Percentiles rank a stretch among this genome's conserved stretches.
These are phyloP conservation scores for Cryphonectria naterciae DNA, from an alignment of 2,329 filamentous ascomycete genomes.

Conservation along the genomic window DNA sequence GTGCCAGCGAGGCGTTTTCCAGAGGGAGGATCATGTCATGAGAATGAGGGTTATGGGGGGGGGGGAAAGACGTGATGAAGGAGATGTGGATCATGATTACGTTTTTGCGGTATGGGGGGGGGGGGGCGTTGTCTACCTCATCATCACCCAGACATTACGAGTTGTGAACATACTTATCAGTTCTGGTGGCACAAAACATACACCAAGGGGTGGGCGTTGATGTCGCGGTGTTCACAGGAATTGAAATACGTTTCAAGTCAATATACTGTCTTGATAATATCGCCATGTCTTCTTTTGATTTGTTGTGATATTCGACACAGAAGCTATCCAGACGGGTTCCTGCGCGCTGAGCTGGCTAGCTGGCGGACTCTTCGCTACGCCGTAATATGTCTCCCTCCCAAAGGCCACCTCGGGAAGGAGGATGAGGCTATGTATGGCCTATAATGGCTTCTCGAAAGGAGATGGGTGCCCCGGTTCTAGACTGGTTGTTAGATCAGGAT, in stretches of 20 bases:
- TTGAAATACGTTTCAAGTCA: neutral
- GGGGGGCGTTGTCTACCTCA: neutral
- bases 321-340: neutral
- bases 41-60: neutral
- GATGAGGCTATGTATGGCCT: no score
- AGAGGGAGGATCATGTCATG: neutral
- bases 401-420: neutral
- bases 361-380: neutral
- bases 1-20: neutral
- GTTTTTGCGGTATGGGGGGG: neutral
- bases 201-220: neutral
- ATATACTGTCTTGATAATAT: neutral
- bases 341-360: neutral
- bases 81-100: neutral
- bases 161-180: neutral
- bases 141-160: neutral
- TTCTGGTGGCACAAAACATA: neutral
- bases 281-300: neutral
- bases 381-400: neutral
- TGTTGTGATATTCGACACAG: neutral
- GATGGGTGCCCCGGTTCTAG: no score
- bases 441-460: no score
- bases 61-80: neutral
- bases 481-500: no score
- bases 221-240: neutral